Percentiles rank a stretch among this genome's conserved stretches.
Conservation (phyloP, 2,329 filamentous ascomycete species). For the Trichoderma gracile region DNA sequence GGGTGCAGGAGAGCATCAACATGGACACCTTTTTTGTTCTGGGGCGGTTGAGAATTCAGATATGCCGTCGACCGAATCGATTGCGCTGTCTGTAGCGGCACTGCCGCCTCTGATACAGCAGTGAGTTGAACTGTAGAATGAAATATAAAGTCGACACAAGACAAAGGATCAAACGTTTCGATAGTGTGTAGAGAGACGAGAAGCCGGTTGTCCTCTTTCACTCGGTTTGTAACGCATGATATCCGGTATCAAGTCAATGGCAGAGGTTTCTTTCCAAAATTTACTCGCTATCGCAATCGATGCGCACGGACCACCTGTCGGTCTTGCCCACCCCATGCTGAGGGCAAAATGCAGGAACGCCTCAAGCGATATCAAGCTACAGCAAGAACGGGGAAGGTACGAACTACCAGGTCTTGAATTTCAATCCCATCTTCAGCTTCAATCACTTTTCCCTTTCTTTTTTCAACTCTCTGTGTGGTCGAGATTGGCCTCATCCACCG, state of each 20-base stretch:
- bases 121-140: neutral
- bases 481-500: no score
- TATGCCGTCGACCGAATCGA: neutral
- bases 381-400: conserved; percentile 12
- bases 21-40: conserved; percentile 25
- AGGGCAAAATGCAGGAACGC: conserved; percentile 8
- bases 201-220: neutral
- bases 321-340: conserved; percentile 5
- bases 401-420: neutral
- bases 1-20: conserved; percentile 17
- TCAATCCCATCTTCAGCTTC: neutral
- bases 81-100: no score
- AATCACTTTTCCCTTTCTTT: neutral
- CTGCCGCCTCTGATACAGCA: neutral
- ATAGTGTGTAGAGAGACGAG: neutral
- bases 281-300: conserved; percentile 24
- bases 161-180: no score
- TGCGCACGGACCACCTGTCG: conserved; percentile 22
- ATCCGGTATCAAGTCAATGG: neutral
- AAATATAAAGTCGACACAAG: no score
- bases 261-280: conserved; percentile 13
- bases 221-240: neutral
- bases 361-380: conserved; percentile 10
- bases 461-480: neutral
- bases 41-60: no score